These are phyloP conservation scores for Xylaria grammica DNA, from an alignment of 495 filamentous ascomycete genomes.

Conservation along the genomic window DNA sequence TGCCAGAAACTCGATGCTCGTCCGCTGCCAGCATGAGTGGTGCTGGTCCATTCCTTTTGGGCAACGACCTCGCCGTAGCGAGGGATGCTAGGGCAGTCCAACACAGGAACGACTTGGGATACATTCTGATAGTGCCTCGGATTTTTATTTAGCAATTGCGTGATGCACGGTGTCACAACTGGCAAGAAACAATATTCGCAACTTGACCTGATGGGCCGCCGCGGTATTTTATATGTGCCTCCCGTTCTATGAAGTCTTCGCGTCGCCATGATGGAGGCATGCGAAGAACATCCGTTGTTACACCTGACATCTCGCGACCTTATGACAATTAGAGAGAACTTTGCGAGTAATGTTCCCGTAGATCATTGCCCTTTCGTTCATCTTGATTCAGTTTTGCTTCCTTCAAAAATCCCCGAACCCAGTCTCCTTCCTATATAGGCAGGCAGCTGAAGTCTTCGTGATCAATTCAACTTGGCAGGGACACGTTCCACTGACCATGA, in stretches of 20 bases:
- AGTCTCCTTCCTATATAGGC: slow-evolving; percentile 18
- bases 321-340: not conserved
- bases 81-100: not conserved
- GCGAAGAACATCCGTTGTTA: not conserved
- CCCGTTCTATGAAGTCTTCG: not conserved
- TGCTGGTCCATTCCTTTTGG: slow-evolving; percentile 8
- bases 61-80: slow-evolving; percentile 5
- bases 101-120: slow-evolving; percentile 2
- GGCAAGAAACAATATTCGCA: too few species aligned
- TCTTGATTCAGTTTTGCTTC: not conserved
- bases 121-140: not conserved
- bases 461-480: not conserved
- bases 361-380: slow-evolving; percentile 8
- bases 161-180: not conserved
- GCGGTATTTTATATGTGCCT: not conserved
- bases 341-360: not conserved
- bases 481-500: not conserved
- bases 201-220: not conserved
- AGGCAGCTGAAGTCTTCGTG: not conserved
- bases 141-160: not conserved
- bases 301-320: not conserved
- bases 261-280: not conserved
- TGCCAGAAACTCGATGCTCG: not conserved
- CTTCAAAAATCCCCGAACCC: not conserved
- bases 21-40: not conserved